phyloP scores from a whole-genome alignment of 495 filamentous ascomycete species.

The Mytilinidion resinicola region DNA sequence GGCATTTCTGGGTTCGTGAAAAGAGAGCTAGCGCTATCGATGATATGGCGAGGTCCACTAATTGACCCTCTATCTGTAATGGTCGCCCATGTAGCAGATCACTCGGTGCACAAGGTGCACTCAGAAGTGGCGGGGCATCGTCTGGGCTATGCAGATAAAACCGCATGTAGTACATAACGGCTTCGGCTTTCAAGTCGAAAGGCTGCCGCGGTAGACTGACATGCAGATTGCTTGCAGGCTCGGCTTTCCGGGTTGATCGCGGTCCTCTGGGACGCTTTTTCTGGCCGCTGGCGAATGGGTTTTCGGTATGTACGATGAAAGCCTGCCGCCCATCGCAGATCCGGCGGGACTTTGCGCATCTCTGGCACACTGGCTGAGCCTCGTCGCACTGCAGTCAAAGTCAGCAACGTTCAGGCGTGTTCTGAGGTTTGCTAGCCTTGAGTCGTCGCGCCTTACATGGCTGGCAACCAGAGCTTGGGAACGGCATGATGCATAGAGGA shows the following conservation, averaged over 20 bases:
- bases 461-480: background rate
- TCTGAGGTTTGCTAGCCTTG: background rate
- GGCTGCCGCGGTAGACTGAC: slow-evolving; percentile 11
- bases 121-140: background rate
- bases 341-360: slow-evolving; percentile 1
- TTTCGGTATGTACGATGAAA: slow-evolving; percentile 30
- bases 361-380: background rate
- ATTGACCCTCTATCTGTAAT: slow-evolving; percentile 18
- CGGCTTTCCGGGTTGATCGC: slow-evolving; percentile 21
- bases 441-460: background rate
- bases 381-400: background rate
- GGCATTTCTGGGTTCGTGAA: slow-evolving; percentile 23
- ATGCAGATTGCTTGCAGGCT: background rate
- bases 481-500: background rate
- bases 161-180: background rate
- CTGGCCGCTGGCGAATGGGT: slow-evolving; percentile 29
- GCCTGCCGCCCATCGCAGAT: slow-evolving; percentile 12
- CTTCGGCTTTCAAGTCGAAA: slow-evolving; percentile 7
- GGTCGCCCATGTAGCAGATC: background rate
- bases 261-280: slow-evolving; percentile 34
- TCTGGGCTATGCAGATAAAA: background rate
- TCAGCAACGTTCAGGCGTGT: background rate
- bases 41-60: slow-evolving; percentile 29
- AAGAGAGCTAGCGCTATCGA: slow-evolving; percentile 28
- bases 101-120: too few relatives aligned